phyloP scores from a whole-genome alignment of 345 rosid genomes.

The Ricinus communis region DNA sequence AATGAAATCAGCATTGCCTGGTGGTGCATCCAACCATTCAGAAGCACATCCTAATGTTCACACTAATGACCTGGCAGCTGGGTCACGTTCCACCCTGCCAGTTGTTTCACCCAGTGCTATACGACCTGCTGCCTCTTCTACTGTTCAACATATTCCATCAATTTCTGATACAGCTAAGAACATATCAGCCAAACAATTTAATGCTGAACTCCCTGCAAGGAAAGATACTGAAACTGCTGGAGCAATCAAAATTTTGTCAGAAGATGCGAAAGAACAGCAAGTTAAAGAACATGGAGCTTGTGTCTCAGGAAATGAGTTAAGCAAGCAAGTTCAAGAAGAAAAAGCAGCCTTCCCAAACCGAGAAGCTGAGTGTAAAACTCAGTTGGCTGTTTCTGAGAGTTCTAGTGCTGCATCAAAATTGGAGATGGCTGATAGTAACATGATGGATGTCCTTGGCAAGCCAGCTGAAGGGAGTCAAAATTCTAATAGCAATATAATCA shows the following conservation, averaged over 20 bases:
- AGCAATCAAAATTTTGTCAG: slow-evolving; percentile 23
- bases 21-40: slow-evolving; percentile 32
- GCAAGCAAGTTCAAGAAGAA: slow-evolving; percentile 24
- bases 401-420: slow-evolving; percentile 21
- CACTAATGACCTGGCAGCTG: slow-evolving; percentile 29
- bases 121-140: slow-evolving; percentile 28
- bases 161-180: slow-evolving; percentile 29
- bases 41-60: slow-evolving; percentile 39
- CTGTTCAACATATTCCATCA: slow-evolving; percentile 31
- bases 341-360: slow-evolving; percentile 29
- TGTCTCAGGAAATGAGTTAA: slow-evolving; percentile 9
- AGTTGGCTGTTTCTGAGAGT: slow-evolving; percentile 25
- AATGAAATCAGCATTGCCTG: slow-evolving; percentile 38
- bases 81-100: slow-evolving; percentile 30
- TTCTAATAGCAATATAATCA: slow-evolving; percentile 17
- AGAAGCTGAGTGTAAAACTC: slow-evolving; percentile 29
- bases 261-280: slow-evolving; percentile 28
- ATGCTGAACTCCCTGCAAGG: slow-evolving; percentile 29
- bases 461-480: slow-evolving; percentile 29
- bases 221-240: slow-evolving; percentile 28
- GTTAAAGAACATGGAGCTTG: slow-evolving; percentile 29
- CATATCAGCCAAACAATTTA: slow-evolving; percentile 28
- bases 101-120: slow-evolving; percentile 25
- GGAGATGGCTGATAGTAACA: slow-evolving; percentile 26
- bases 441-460: slow-evolving; percentile 12